Evolutionary conservation across 441 rosid genomes (phyloP), one percentile per base, ranked within the genome.

Genomic region (Raphanus hybrid): DNA sequence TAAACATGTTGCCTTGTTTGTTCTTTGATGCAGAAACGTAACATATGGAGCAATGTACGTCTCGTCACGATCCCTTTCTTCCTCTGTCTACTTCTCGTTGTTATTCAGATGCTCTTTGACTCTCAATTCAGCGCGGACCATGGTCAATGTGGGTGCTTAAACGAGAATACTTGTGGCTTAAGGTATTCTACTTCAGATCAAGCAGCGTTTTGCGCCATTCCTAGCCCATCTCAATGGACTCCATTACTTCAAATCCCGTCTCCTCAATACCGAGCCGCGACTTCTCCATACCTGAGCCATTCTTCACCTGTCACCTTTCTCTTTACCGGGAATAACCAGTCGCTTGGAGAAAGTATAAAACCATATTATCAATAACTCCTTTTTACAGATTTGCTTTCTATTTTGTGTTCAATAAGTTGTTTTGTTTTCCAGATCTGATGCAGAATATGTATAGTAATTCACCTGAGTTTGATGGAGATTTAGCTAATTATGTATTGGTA

Each of bases 231-330:
- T 1, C 76, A 82, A 29, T 92, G 98, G 98, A 92, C 99, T 63
- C 92, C 97, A 3, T 26, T 93, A 61, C 85, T 93, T 20, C 98
- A 92, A 78, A 79, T 92, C 57, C 98, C 99, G 2, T 86, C 84
- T 79, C 88, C 93, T 48, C 75, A 83, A 52, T 89, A 87, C 79
- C 94, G 97, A 54, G 92, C 96, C 1, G 89, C 81, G 58, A 83
- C 78, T 62, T 82, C 76, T 61, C 78, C 82, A 12, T 78, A 82
- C 72, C 70, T 68, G 8, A 2, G 66, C 52, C 81, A 86, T 39
- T 76, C 88, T 62, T 90, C 92, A 73, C 92, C 99, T 58, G 86
- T 84, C 11, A 86, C 88, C 43, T 27, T 86, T 70, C 90, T 96
- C 70, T 74, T 89, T 78, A 92, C 98, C 0, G 98, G 99, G 11